These are phyloP conservation scores for Suhomyces choctaworum DNA, from an alignment of 1,139 yeast species.

Conservation along the genomic window DNA sequence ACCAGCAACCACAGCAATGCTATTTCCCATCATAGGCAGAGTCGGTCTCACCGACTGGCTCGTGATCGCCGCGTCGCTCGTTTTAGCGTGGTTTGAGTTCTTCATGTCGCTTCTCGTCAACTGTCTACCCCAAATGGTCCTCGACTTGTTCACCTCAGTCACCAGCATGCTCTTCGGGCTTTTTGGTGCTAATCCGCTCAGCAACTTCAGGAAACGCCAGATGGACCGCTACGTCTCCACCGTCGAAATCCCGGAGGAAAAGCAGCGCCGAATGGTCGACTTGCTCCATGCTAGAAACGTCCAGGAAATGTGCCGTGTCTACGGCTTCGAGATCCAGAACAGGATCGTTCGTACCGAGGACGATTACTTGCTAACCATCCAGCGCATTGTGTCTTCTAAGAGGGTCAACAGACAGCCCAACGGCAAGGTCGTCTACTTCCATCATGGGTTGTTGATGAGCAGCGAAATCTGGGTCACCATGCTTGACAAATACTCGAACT, in stretches of 20 bases:
- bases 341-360: conserved; percentile 42
- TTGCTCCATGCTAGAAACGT: conserved; percentile 35
- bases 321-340: conserved; percentile 43
- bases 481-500: conserved; percentile 57
- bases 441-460: conserved; percentile 90
- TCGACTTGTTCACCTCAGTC: conserved; percentile 30
- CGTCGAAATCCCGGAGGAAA: conserved; percentile 21
- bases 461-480: conserved; percentile 87
- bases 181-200: conserved; percentile 31
- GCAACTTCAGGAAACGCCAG: conserved; percentile 14
- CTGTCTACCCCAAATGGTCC: conserved; percentile 34
- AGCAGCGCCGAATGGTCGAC: conserved; percentile 32
- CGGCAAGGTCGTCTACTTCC: conserved; percentile 68
- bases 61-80: conserved; percentile 33
- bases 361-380: conserved; percentile 39
- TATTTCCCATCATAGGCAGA: conserved; percentile 42
- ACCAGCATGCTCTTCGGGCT: conserved; percentile 29
- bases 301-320: conserved; percentile 37
- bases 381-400: conserved; percentile 23
- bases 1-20: too few species aligned
- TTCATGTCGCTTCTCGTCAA: conserved; percentile 34
- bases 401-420: conserved; percentile 14
- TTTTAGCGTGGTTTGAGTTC: conserved; percentile 45
- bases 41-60: conserved; percentile 37
- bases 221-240: conserved; percentile 10